These are phyloP conservation scores for Pisolithus marmoratus DNA, from an alignment of 768 basidiomycete genomes.

Conservation along the genomic window DNA sequence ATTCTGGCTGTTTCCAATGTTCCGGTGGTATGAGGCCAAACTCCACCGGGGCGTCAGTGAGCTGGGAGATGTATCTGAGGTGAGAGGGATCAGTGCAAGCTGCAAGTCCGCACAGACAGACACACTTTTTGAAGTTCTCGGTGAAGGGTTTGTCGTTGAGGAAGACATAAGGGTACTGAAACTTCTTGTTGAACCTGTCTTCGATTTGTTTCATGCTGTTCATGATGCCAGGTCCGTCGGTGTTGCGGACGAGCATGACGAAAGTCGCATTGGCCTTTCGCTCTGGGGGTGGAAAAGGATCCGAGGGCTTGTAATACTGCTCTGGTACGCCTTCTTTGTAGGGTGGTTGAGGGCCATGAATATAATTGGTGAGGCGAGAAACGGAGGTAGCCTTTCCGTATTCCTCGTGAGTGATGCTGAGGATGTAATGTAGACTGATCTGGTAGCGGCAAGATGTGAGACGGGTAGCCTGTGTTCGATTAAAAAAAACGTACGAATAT, in stretches of 20 bases:
- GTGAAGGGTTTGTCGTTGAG: slow-evolving; percentile 81
- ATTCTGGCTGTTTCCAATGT: slow-evolving; percentile 74
- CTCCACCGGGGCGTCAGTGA: slow-evolving; percentile 28
- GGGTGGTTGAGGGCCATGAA: slow-evolving; percentile 32
- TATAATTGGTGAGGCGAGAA: slow-evolving; percentile 23
- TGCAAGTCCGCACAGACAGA: not conserved
- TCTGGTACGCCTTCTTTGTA: slow-evolving; percentile 57
- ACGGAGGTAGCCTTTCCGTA: slow-evolving; percentile 39
- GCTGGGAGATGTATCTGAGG: slow-evolving; percentile 26
- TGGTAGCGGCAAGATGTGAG: slow-evolving; percentile 13
- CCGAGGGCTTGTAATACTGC: slow-evolving; percentile 45
- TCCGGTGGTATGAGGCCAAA: slow-evolving; percentile 65
- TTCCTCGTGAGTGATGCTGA: slow-evolving; percentile 38
- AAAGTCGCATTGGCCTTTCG: slow-evolving; percentile 79
- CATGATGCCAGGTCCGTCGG: slow-evolving; percentile 53
- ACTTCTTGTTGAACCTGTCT: slow-evolving; percentile 78
- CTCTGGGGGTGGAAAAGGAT: slow-evolving; percentile 32
- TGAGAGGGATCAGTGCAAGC: not conserved
- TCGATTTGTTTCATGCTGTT: slow-evolving; percentile 73
- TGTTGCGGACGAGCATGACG: slow-evolving; percentile 72
- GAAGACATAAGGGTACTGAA: slow-evolving; percentile 83
- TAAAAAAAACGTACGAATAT: slow-evolving; percentile 35
- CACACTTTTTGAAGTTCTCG: slow-evolving; percentile 65
- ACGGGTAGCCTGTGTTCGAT: not conserved
- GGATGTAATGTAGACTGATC: slow-evolving; percentile 37